Conservation (phyloP, 305 asterid species). For the Withania somnifera region DNA sequence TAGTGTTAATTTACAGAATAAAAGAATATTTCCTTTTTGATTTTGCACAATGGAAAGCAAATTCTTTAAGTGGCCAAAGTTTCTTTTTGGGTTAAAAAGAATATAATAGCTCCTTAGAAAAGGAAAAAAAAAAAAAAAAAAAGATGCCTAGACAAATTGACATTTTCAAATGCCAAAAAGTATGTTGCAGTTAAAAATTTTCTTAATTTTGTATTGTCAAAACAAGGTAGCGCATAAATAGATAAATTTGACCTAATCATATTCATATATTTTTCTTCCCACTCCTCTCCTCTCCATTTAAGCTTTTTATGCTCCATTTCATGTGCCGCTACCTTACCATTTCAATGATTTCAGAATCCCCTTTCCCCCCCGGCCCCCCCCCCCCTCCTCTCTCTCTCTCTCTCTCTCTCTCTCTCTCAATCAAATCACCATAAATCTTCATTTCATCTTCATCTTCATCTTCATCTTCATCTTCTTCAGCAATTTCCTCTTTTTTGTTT, state of each 20-base stretch:
- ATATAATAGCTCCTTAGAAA: too few relatives aligned
- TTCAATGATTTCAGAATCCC: too few relatives aligned
- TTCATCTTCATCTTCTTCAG: neutral
- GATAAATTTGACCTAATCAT: slow-evolving; percentile 3
- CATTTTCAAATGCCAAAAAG: neutral
- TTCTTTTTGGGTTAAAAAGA: too few relatives aligned
- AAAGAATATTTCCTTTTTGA: neutral
- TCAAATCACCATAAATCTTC: too few relatives aligned
- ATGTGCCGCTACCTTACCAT: neutral
- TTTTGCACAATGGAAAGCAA: neutral
- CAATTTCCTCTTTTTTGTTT: neutral
- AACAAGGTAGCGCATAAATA: neutral
- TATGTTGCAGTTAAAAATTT: neutral
- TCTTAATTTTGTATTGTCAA: neutral
- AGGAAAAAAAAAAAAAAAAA: neutral
- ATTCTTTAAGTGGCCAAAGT: too few relatives aligned
- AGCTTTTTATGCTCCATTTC: neutral
- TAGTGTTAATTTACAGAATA: neutral
- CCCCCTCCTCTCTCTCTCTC: neutral
- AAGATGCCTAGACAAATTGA: neutral
- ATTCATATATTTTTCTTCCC: neutral
- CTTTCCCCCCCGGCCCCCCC: too few relatives aligned
- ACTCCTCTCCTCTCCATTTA: too few relatives aligned
- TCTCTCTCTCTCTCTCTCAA: neutral
- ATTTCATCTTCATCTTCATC: neutral